Base-by-base conservation (phyloP, 1,284 basidiomycete species). In the Microbotryomycetes sp. region DNA sequence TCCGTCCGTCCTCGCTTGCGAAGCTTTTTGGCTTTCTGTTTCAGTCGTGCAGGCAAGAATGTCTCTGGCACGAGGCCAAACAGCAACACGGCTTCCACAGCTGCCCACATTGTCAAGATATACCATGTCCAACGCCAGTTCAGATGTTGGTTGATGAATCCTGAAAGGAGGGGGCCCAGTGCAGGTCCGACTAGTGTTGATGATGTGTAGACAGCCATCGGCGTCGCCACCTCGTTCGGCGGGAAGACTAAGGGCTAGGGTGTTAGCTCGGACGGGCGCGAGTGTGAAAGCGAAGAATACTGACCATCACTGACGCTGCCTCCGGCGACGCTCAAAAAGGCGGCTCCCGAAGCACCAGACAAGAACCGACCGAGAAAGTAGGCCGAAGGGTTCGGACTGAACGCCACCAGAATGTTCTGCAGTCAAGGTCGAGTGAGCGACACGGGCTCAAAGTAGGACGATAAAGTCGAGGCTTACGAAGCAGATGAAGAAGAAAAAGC, bases 41-140 rank as follows among this genome's bases (percentile, higher is more conserved):
- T 83, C 19, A 86, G 74, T 3, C 92, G 75, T 5, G 84, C 79
- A 0, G 88, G 86, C 2, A 75, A 75, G 71, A 84, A 89, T 0
- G 89, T 91, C 76, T 92, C 90, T 0, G 87, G 86, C 0, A 89
- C 82, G 56, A 89, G 75, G 7, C 78, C 45, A 29, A 77, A 19
- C 47, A 78, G 55, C 3, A 77, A 56, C 0, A 69, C 58, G 14
- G 47, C 22, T 60, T 77, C 74, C 42, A 77, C 73, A 15, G 69
- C 73, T 0, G 78, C 73, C 76, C 80, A 80, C 30, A 86, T 85
- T 2, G 85, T 71, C 54, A 86, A 74, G 28, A 86, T 75, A 61
- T 84, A 82, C 74, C 85, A 91, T 0, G 86, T 87, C 88, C 88
- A 90, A 56, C 86, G 77, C 89, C 89, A 92, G 59, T 81, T 67